These are phyloP conservation scores for Sporothrix brunneoviolacea DNA, from an alignment of 2,329 filamentous ascomycete genomes.

Conservation along the genomic window DNA sequence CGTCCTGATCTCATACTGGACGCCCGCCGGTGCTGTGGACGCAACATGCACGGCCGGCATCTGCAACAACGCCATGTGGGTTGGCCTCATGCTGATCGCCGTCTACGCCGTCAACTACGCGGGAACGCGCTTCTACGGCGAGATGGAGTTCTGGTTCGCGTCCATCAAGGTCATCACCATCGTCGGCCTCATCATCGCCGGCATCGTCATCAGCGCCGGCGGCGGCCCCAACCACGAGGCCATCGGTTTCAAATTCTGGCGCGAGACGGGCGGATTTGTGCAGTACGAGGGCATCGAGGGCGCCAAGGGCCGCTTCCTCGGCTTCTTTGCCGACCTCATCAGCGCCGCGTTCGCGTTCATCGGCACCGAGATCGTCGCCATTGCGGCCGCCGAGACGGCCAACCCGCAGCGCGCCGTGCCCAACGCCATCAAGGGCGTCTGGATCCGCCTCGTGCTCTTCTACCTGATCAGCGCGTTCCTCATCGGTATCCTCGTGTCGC, in stretches of 20 bases:
- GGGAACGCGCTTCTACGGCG: constrained; percentile 40
- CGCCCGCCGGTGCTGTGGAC: constrained; percentile 11
- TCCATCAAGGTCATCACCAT: constrained; percentile 39
- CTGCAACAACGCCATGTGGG: constrained; percentile 12
- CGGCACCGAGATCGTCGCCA: constrained; percentile 56
- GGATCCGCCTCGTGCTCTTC: constrained; percentile 43
- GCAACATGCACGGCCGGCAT: too few species aligned
- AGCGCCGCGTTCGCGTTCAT: constrained; percentile 57
- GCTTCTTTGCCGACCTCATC: constrained; percentile 61
- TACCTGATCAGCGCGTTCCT: constrained; percentile 43
- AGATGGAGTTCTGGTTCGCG: constrained; percentile 10
- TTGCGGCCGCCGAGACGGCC: constrained; percentile 62
- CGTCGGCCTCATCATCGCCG: constrained; percentile 21
- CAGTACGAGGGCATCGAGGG: constrained; percentile 14
- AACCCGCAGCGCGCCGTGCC: constrained; percentile 70
- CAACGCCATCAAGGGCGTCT: constrained; percentile 73
- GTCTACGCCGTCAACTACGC: constrained; percentile 14
- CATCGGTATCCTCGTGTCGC: constrained; percentile 42
- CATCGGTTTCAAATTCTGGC: constrained; percentile 12
- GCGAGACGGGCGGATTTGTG: too few species aligned
- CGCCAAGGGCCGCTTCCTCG: constrained; percentile 58
- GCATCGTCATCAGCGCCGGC: constrained; percentile 47
- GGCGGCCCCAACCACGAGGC: constrained; percentile 17
- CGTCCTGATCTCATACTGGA: constrained; percentile 11
- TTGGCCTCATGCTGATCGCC: constrained; percentile 10